Base-by-base conservation (phyloP, 345 rosid species). In the Toxicodendron radicans region DNA sequence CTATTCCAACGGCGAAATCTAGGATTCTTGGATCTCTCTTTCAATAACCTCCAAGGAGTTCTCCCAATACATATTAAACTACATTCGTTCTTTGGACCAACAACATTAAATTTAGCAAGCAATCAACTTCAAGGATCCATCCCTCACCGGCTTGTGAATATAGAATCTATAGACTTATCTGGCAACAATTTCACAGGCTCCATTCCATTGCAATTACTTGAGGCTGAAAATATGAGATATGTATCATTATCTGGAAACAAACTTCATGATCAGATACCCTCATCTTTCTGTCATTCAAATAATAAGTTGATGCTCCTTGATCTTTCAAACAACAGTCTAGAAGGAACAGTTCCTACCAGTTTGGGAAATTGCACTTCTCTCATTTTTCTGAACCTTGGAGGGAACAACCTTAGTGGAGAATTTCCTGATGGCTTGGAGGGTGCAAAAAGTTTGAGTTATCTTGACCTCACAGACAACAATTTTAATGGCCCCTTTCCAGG, bases 391-490 rank as follows among this genome's bases (percentile, higher is more conserved):
- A 77, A 80, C 46, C 62, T 79, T 11, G 69, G 70, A 17, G 14
- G 45, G 11, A 80, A 80, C 73, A 35, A 73, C 38, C 70, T 80
- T 13, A 73, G 54, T 1, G 77, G 78, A 20, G 52, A 45, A 17
- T 17, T 76, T 69, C 73, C 80, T 10, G 14, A 38, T 16, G 58
- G 27, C 4, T 61, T 80, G 23, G 73, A 54, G 32, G 59, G 48
- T 58, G 69, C 70, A 2, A 76, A n/a, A 13, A 70, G 33, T 43
- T 64, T 76, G 33, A 58, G 78, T 35, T 57, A 13, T 57, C 45
- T 79, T 74, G 56, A 52, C n/a, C 56, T 52, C 2, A 17, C 3
- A 4, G 2, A 14, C 1, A 52, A 17, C 14, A 6, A 52, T 13
- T 52, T 52, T 52, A 2, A 18, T 3, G 56, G 56, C 56, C 56